These are phyloP conservation scores for Penicillium olsonii DNA, from an alignment of 2,329 filamentous ascomycete species.

Conservation along the genomic window DNA sequence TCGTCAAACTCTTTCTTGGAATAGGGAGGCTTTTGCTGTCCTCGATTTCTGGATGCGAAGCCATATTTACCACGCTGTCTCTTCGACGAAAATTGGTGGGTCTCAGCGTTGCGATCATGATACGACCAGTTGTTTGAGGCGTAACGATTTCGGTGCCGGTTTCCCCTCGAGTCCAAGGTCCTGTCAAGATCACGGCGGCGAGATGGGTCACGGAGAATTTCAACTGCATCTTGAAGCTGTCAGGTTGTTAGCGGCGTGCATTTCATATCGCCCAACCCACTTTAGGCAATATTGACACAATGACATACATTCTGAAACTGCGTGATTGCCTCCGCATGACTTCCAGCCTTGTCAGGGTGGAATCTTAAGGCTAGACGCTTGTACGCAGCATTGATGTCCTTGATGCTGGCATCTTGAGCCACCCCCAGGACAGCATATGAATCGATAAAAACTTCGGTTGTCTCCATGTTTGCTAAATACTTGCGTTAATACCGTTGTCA, in stretches of 20 bases:
- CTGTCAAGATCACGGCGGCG: constrained; percentile 21
- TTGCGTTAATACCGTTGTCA: not conserved
- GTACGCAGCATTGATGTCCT: constrained; percentile 38
- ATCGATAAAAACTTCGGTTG: constrained; percentile 9
- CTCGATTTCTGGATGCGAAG: no score
- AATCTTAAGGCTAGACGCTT: constrained; percentile 36
- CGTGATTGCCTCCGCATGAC: constrained; percentile 6
- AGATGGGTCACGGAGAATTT: constrained; percentile 34
- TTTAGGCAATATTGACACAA: not conserved
- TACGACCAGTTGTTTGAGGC: not conserved
- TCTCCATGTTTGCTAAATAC: constrained; percentile 6
- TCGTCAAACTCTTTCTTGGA: not conserved
- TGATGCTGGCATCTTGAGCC: constrained; percentile 22
- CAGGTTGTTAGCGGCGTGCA: not conserved
- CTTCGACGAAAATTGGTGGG: not conserved
- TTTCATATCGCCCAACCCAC: not conserved
- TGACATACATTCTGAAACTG: constrained; percentile 28
- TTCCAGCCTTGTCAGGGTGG: constrained; percentile 37
- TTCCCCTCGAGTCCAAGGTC: not conserved
- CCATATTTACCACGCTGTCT: not conserved
- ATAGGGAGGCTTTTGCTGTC: no score
- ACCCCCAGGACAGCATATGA: constrained; percentile 33
- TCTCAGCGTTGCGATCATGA: not conserved
- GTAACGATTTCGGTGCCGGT: not conserved
- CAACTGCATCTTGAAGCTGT: constrained; percentile 36